A percentile compares a stretch with the other conserved stretches of the same genome.
Evolutionary conservation across 2,329 filamentous ascomycete species (phyloP).

Genomic region (Trichoderma sp.): DNA sequence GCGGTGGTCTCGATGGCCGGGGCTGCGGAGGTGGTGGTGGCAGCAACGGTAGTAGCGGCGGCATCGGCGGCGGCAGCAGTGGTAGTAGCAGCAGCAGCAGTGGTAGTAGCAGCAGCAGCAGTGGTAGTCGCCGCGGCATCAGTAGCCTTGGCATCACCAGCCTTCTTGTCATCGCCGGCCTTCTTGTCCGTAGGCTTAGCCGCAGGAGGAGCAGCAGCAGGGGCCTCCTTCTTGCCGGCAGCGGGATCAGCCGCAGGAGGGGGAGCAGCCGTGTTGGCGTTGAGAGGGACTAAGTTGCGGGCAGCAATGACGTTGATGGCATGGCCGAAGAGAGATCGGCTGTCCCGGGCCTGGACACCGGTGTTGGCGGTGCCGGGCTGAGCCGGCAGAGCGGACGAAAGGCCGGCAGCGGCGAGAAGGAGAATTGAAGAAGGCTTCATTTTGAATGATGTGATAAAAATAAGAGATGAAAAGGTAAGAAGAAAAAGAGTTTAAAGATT

Average conservation of each 20-base stretch:
- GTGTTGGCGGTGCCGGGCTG: neutral
- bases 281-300: neutral
- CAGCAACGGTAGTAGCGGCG: neutral
- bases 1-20: neutral
- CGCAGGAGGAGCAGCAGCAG: neutral
- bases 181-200: neutral
- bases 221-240: neutral
- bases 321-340: neutral
- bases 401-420: conserved; percentile 29
- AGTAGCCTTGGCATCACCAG: neutral
- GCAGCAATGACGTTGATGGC: neutral
- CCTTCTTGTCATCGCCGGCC: neutral
- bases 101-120: neutral
- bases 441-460: conserved; percentile 5
- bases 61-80: neutral
- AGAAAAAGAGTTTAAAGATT: conserved; percentile 11
- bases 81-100: neutral
- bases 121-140: neutral
- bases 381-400: conserved; percentile 31
- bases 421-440: conserved; percentile 32
- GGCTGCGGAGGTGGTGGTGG: neutral
- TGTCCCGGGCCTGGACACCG: neutral
- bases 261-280: conserved; percentile 6
- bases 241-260: neutral
- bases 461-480: conserved; percentile 5